phyloP scores from a whole-genome alignment of 73 alveolate species.

The Urostyla sp. region DNA sequence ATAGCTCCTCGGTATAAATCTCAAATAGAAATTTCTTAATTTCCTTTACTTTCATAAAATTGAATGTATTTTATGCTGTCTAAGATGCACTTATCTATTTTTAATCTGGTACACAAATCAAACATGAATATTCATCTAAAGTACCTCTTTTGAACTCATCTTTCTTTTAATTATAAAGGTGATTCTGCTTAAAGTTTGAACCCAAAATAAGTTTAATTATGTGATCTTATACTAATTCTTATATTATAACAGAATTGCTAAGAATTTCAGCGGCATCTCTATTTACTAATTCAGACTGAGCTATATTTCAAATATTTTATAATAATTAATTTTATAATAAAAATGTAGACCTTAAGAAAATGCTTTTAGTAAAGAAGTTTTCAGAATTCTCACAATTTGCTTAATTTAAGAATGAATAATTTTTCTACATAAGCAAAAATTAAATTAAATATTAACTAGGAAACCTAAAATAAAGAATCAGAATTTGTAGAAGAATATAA shows the following conservation, averaged over 20 bases:
- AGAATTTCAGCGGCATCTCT: constrained; percentile 47
- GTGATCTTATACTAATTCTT: constrained; percentile 36
- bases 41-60: constrained; percentile 29
- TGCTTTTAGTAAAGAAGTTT: no score
- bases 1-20: constrained; percentile 48
- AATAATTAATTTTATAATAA: no score
- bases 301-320: no score
- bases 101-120: constrained; percentile 31
- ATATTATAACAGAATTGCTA: constrained; percentile 5
- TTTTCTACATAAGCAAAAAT: no score
- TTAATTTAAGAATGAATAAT: no score
- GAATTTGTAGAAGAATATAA: no score
- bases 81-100: background rate
- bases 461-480: no score
- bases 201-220: constrained; percentile 68
- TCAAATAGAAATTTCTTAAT: constrained; percentile 32
- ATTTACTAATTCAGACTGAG: constrained; percentile 46
- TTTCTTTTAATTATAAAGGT: constrained; percentile 22
- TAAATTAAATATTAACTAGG: no score
- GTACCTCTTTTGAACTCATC: constrained; percentile 52
- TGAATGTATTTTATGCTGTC: constrained; percentile 21
- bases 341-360: no score
- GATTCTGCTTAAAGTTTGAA: constrained; percentile 46
- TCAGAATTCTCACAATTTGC: no score
- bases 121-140: constrained; percentile 61